A percentile compares a stretch with the other conserved stretches of the same genome.
These are phyloP conservation scores for Phialophora verrucosa DNA, from an alignment of 2,329 filamentous ascomycete species.

Conservation along the genomic window DNA sequence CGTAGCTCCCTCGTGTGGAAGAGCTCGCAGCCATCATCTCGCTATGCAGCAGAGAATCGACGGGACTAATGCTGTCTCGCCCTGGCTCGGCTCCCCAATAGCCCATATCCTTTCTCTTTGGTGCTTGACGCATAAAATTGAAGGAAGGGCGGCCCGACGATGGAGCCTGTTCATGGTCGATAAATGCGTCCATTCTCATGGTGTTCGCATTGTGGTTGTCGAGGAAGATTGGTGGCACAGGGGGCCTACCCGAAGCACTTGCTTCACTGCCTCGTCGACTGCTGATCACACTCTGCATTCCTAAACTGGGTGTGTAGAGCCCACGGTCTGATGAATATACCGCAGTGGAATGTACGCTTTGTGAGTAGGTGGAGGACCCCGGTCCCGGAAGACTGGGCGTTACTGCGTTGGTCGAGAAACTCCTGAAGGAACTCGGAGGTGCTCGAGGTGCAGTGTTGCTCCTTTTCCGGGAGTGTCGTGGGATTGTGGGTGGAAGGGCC, in stretches of 20 bases:
- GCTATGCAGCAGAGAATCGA: conserved; percentile 35
- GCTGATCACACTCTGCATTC: conserved; percentile 51
- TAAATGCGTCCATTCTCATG: conserved; percentile 96
- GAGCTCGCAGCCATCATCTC: conserved; percentile 37
- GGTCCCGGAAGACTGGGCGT: conserved; percentile 34
- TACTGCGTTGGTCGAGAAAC: conserved; percentile 66
- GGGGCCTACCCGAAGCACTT: conserved; percentile 60
- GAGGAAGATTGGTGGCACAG: conserved; percentile 68
- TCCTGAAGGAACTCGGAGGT: conserved; percentile 75
- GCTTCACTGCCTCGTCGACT: conserved; percentile 52
- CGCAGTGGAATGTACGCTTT: conserved; percentile 35
- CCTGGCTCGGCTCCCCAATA: conserved; percentile 41
- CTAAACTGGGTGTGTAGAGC: conserved; percentile 40
- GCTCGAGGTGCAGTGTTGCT: conserved; percentile 83
- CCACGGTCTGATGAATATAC: conserved; percentile 36
- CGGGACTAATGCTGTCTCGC: conserved; percentile 34
- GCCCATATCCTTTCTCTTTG: conserved; percentile 40
- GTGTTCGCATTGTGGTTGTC: conserved; percentile 55
- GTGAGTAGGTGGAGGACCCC: conserved; percentile 34
- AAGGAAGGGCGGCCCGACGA: conserved; percentile 38
- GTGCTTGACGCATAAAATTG: conserved; percentile 31
- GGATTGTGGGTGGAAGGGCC: conserved; percentile 59
- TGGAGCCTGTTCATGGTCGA: conserved; percentile 54
- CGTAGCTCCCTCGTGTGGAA: conserved; percentile 32
- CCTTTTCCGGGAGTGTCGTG: conserved; percentile 78